Base-by-base conservation (phyloP, 768 basidiomycete species). In the Suillus tomentosus region DNA sequence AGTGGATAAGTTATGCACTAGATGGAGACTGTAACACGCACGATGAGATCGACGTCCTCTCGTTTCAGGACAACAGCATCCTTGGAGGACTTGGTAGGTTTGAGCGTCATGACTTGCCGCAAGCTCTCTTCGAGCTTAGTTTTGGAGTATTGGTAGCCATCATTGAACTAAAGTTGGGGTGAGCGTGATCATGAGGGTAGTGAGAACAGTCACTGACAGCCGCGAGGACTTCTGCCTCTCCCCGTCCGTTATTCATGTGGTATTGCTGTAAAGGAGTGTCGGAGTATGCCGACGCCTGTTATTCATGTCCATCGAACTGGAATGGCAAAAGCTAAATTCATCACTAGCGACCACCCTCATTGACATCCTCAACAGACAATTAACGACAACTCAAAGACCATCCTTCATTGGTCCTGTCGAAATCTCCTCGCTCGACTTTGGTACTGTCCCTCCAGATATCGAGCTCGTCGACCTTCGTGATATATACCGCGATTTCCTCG, bases 321-420 rank as follows among this genome's bases (percentile, higher is more conserved):
- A 96, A 80, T 99, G 96, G 96, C 77, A 80, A 68, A 87, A 88
- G 68, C 86, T 99, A 66, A 89, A 94, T 77, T 75, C 83, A 24
- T 83, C 87, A 2, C 84, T 97, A 13, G 84, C 94, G 9, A 79
- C 80, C 19, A 82, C 82, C 37, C 82, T 96, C 64, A 84, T 95
- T 63, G 82, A 85, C 45, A 72, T 89, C 55, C 88, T 99, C 71
- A 95, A 97, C 79, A 79, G 80, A 64, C 91, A 94, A 63, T 89
- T 99, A 27, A 72, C 83, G 7, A 83, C 78, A 57, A 86, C 89
- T 3, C 77, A 85, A 39, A 79, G 93, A n/a, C 97, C 96, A 0
- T 94, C 94, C 11, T 99, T 96, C 76, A 92, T 99, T 43, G 97
- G 97, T 2, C 95, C 96, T 15, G 87, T 99, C 64, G 85, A 89